Evolutionary conservation across 176 grass and related monocot species (phyloP), one percentile per base, ranked within the genome.

Genomic region (Echinochloa phyllopogon): DNA sequence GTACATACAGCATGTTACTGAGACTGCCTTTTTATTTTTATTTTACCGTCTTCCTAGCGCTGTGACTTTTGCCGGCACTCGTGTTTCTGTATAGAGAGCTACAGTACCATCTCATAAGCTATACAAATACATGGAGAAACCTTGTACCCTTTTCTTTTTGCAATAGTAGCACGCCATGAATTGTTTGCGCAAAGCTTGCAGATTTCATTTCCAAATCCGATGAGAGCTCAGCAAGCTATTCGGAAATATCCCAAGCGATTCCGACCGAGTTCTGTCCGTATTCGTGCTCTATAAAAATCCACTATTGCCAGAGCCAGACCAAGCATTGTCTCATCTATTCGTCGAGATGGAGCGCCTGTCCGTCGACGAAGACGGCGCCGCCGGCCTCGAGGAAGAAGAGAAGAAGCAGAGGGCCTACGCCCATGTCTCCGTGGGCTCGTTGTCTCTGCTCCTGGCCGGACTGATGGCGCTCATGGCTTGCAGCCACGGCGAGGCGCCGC

Each of bases 81-180:
- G 44, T 48, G 74, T 86, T 87, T 21, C 75, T 90, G 88, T 79
- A 87, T 76, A 90, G 29, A 86, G 78, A 53, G 50, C 58, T 86
- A 60, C 57, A 25, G 57, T 10, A 65, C 57, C 72, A 55, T 72
- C 21, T 49, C n/a, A 87, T 83, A 74, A 78, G 6, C 65, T 64
- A 72, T 65, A 65, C 76, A 68, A 75, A 87, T 83, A 83, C 58
- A 59, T 78, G 48, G 74, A 78, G 29, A 62, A 55, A 25, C 48
- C 16, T 8, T 75, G 61, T 61, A 68, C 38, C 50, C 39, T 68
- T 74, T 43, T 65, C n/a, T 80, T 42, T 56, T 59, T 40, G 29
- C 56, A 10, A n/a, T 21, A 58, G 72, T 76, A 6, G 20, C 62
- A 25, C 76, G 62, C 0, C 52, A 50, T 10, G 8, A 62, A 13